Percentiles rank a stretch among this genome's conserved stretches.
Evolutionary conservation across 768 basidiomycete genomes (phyloP).

Genomic region (Hygrophorus russula): DNA sequence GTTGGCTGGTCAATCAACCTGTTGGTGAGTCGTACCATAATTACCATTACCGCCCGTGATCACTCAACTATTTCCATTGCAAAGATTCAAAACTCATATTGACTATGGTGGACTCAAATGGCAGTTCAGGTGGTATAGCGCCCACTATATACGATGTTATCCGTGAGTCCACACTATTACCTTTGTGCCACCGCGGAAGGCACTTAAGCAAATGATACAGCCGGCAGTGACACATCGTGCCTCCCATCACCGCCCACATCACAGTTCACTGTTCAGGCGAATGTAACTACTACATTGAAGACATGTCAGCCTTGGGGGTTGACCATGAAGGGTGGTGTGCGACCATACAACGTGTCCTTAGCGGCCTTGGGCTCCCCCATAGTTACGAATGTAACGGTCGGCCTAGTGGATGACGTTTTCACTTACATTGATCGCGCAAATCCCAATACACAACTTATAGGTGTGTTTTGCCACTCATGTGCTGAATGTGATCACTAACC

Average conservation of each 20-base stretch:
- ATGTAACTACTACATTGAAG: slow-evolving; percentile 23
- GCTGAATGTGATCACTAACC: not conserved
- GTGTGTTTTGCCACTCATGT: slow-evolving; percentile 16
- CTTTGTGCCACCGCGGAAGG: not conserved
- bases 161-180: slow-evolving; percentile 16
- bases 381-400: slow-evolving; percentile 31
- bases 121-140: slow-evolving; percentile 29
- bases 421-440: slow-evolving; percentile 32
- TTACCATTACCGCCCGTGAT: not conserved
- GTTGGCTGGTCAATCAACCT: slow-evolving; percentile 32
- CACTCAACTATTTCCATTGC: not conserved
- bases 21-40: slow-evolving; percentile 20
- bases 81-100: slow-evolving; percentile 33
- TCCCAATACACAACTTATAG: slow-evolving; percentile 25
- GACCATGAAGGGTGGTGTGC: slow-evolving; percentile 28
- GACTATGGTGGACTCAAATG: slow-evolving; percentile 31
- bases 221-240: slow-evolving; percentile 10
- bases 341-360: slow-evolving; percentile 34
- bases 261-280: slow-evolving; percentile 17
- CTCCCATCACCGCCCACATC: slow-evolving; percentile 4
- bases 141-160: slow-evolving; percentile 22
- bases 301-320: slow-evolving; percentile 40
- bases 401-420: slow-evolving; percentile 23
- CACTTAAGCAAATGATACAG: slow-evolving; percentile 2
- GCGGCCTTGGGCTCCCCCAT: slow-evolving; percentile 24